These are phyloP conservation scores for Pleodorina starrii DNA, from an alignment of 139 green algal species.

Conservation along the genomic window DNA sequence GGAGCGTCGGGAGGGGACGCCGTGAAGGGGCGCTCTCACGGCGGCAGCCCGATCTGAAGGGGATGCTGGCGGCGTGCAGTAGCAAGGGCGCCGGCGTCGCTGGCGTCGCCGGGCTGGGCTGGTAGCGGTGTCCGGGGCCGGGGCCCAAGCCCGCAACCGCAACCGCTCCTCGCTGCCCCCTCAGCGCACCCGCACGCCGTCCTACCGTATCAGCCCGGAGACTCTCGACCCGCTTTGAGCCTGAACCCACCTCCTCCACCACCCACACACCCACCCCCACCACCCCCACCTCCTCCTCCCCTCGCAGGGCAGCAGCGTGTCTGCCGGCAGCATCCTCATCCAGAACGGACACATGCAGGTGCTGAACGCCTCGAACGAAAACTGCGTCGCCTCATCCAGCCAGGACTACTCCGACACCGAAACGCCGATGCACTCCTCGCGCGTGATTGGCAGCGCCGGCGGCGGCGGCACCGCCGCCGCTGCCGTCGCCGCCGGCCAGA, in stretches of 20 bases:
- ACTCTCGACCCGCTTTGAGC: background rate
- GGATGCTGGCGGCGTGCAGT: too few species aligned
- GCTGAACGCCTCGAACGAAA: background rate
- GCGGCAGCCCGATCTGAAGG: too few species aligned
- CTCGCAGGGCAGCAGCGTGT: background rate
- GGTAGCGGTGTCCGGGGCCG: too few species aligned
- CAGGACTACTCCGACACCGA: conserved; percentile 9
- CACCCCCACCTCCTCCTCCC: background rate
- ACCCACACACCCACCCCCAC: background rate
- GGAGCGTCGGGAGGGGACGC: too few species aligned
- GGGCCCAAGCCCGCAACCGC: background rate
- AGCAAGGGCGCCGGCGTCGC: too few species aligned
- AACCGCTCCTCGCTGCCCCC: background rate
- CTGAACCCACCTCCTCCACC: background rate
- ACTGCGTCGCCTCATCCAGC: background rate
- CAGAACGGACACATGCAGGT: conserved; percentile 3
- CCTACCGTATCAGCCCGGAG: background rate
- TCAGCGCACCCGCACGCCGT: too few species aligned
- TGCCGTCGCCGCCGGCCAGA: background rate
- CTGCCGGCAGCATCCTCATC: background rate
- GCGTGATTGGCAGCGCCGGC: background rate
- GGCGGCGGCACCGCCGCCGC: background rate
- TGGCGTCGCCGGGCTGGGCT: too few species aligned
- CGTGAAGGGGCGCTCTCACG: too few species aligned
- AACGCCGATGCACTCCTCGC: background rate